A percentile compares a stretch with the other conserved stretches of the same genome.
Evolutionary conservation across 2,329 filamentous ascomycete genomes (phyloP).

Genomic region (Coniochaeta ligniaria): DNA sequence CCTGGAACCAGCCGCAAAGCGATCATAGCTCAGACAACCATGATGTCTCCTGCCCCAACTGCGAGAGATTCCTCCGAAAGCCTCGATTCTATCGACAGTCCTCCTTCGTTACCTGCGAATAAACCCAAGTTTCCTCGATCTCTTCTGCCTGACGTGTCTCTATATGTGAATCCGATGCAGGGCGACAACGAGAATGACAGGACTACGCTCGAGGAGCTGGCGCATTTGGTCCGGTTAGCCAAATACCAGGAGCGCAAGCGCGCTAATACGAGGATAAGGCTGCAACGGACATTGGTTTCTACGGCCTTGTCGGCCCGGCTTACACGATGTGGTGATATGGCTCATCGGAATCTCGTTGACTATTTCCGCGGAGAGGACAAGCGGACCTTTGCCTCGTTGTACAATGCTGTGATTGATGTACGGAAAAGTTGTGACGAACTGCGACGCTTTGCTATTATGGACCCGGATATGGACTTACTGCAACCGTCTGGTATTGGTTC

Average conservation of each 20-base stretch:
- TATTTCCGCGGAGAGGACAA: slow-evolving; percentile 74
- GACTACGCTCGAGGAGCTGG: slow-evolving; percentile 69
- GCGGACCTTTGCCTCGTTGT: slow-evolving; percentile 65
- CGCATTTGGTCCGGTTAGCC: slow-evolving; percentile 68
- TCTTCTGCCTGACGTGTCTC: slow-evolving; percentile 58
- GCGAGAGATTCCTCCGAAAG: slow-evolving; percentile 17
- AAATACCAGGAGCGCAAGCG: slow-evolving; percentile 79
- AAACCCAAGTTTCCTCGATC: slow-evolving; percentile 38
- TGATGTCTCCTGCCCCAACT: slow-evolving; percentile 18
- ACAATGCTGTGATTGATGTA: slow-evolving; percentile 73
- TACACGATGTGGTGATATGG: slow-evolving; percentile 66
- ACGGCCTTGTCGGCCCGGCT: slow-evolving; percentile 69
- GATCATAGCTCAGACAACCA: slow-evolving; percentile 37
- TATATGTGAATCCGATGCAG: slow-evolving; percentile 56
- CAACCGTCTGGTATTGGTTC: slow-evolving; percentile 43
- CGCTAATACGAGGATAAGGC: slow-evolving; percentile 61
- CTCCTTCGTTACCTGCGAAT: slow-evolving; percentile 13
- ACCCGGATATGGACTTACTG: slow-evolving; percentile 62
- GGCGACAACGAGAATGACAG: slow-evolving; percentile 50
- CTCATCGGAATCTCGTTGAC: slow-evolving; percentile 69
- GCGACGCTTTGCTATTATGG: slow-evolving; percentile 61
- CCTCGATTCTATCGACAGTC: slow-evolving; percentile 16
- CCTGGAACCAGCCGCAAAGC: slow-evolving; percentile 37
- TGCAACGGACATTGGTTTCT: slow-evolving; percentile 68
- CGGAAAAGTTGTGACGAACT: slow-evolving; percentile 69